phyloP scores from a whole-genome alignment of 129 eudicot genomes.

The Pittosporum tobira region DNA sequence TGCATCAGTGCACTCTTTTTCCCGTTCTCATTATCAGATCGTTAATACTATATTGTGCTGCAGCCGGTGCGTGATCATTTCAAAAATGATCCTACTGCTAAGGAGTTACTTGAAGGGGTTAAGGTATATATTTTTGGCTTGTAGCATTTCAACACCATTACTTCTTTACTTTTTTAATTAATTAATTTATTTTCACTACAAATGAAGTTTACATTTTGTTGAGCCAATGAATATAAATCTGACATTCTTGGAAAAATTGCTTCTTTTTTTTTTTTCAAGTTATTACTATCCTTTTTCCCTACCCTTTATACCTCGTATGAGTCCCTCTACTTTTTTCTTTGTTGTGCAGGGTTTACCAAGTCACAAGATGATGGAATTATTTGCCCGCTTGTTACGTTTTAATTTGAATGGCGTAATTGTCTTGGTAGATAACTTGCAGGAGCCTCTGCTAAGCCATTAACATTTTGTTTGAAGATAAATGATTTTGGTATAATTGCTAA shows the following conservation, averaged over 20 bases:
- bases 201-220: neutral
- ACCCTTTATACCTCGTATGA: too few relatives aligned
- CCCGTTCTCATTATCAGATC: neutral
- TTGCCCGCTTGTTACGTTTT: too few relatives aligned
- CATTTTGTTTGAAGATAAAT: too few relatives aligned
- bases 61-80: conserved; percentile 96
- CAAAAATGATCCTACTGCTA: conserved; percentile 48
- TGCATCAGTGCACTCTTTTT: too few relatives aligned
- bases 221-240: neutral
- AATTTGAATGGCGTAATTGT: too few relatives aligned
- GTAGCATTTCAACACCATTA: neutral
- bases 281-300: neutral
- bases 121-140: conserved; percentile 39
- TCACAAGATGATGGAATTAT: conserved; percentile 12
- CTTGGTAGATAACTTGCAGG: too few relatives aligned
- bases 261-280: neutral
- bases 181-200: neutral
- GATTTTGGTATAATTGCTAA: too few relatives aligned
- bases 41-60: conserved; percentile 8
- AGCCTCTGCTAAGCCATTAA: too few relatives aligned
- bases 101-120: conserved; percentile 58
- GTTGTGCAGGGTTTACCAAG: conserved; percentile 6
- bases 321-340: neutral
- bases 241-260: neutral
- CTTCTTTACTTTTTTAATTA: too few relatives aligned